Conservation (phyloP, 2,329 filamentous ascomycete species). For the Apiospora arundinis region DNA sequence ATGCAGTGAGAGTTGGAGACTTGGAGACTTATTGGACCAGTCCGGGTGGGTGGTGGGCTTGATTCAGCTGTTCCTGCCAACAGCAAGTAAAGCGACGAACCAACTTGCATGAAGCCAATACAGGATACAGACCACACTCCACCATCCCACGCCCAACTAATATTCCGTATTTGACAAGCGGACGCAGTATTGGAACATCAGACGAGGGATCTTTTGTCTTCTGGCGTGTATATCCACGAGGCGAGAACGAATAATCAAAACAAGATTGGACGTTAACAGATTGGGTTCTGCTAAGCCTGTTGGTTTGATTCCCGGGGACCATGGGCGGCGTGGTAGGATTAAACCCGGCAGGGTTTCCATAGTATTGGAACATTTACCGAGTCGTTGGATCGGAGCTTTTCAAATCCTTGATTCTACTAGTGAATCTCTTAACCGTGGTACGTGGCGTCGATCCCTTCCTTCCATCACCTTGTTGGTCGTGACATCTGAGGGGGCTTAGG, state of each 20-base stretch:
- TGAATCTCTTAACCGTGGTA: background rate
- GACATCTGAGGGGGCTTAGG: background rate
- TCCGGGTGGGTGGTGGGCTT: background rate
- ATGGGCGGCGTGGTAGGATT: background rate
- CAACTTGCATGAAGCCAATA: background rate
- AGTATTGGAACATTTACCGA: background rate
- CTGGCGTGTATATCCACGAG: background rate
- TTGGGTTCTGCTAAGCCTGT: background rate
- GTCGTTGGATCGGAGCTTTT: background rate
- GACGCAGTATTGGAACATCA: background rate
- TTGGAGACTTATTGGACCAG: background rate
- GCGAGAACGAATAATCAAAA: background rate
- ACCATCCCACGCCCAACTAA: too few relatives aligned
- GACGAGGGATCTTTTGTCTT: background rate
- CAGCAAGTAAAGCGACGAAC: background rate
- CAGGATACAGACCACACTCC: background rate
- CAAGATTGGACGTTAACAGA: background rate
- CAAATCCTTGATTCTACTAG: background rate
- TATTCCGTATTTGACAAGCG: background rate
- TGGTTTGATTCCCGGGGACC: background rate
- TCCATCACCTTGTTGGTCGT: background rate
- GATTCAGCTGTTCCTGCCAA: background rate
- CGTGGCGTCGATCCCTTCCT: background rate
- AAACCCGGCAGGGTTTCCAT: background rate
- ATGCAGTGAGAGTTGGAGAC: conserved; percentile 7